A percentile compares a stretch with the other conserved stretches of the same genome.
phyloP scores from a whole-genome alignment of 495 filamentous ascomycete species.

The Penicillium alfredii region DNA sequence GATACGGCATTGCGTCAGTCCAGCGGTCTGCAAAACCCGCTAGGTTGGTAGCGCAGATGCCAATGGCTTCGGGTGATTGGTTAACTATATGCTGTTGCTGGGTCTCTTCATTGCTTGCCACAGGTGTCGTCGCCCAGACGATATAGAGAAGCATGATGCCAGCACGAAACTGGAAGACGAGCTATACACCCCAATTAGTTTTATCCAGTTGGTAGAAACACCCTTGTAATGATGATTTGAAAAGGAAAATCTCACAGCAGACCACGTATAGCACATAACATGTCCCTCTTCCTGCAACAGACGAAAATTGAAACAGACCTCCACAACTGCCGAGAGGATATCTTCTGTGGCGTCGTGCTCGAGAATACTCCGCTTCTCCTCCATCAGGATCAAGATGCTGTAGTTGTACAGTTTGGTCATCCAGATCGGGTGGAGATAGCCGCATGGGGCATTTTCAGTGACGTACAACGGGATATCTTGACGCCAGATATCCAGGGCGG shows the following conservation, averaged over 20 bases:
- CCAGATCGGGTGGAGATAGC: constrained; percentile 27
- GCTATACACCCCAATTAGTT: constrained; percentile 9
- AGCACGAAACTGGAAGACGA: constrained; percentile 30
- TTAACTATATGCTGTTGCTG: constrained; percentile 4
- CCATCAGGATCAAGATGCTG: constrained; percentile 28
- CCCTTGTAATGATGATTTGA: background rate
- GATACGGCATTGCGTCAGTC: constrained; percentile 24
- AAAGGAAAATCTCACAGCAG: constrained; percentile 20
- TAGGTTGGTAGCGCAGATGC: constrained; percentile 19
- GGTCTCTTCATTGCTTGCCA: constrained; percentile 1
- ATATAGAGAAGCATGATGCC: constrained; percentile 31
- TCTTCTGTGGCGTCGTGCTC: constrained; percentile 25
- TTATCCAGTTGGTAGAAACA: constrained; percentile 2
- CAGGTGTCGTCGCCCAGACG: constrained; percentile 20
- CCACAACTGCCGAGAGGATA: constrained; percentile 23
- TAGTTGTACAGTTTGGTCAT: constrained; percentile 33
- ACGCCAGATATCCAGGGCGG: constrained; percentile 25
- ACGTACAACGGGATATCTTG: constrained; percentile 30
- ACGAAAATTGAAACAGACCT: constrained; percentile 26
- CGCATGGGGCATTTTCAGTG: constrained; percentile 16
- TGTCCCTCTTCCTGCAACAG: constrained; percentile 29
- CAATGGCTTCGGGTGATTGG: constrained; percentile 18
- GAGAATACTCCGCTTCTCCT: constrained; percentile 23
- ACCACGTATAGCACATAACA: constrained; percentile 34
- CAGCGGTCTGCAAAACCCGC: constrained; percentile 24